Conservation (phyloP, 1,284 basidiomycete species). For the Apiotrichum mycotoxinovorans region DNA sequence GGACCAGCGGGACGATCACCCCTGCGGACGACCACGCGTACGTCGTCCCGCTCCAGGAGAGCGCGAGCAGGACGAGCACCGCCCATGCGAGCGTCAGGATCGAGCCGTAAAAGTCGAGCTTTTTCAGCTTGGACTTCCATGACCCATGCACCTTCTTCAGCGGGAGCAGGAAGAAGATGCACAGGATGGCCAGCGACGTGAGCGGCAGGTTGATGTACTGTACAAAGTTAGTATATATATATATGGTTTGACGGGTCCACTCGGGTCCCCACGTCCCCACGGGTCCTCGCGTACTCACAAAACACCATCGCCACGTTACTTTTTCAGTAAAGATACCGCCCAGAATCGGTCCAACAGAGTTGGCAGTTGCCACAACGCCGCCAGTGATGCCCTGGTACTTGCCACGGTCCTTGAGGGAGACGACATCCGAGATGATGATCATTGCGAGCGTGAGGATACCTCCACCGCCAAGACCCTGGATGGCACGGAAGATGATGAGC, state of each 20-base stretch:
- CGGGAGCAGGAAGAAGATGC: slow-evolving; percentile 61
- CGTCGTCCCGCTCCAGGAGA: slow-evolving; percentile 68
- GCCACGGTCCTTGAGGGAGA: slow-evolving; percentile 43
- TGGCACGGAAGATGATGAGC: slow-evolving; percentile 62
- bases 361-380: slow-evolving; percentile 37
- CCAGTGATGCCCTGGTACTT: slow-evolving; percentile 47
- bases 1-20: slow-evolving; percentile 60
- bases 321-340: slow-evolving; percentile 42
- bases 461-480: slow-evolving; percentile 31
- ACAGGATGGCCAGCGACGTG: slow-evolving; percentile 55
- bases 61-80: slow-evolving; percentile 61
- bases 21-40: slow-evolving; percentile 63
- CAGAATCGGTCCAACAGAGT: slow-evolving; percentile 42
- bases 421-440: slow-evolving; percentile 36
- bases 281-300: slow-evolving; percentile 5
- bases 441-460: slow-evolving; percentile 34
- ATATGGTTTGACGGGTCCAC: not conserved
- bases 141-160: slow-evolving; percentile 64
- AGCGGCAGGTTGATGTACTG: slow-evolving; percentile 62
- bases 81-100: slow-evolving; percentile 59
- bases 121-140: slow-evolving; percentile 58
- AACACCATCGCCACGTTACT: slow-evolving; percentile 38
- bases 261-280: not conserved
- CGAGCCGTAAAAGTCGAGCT: slow-evolving; percentile 64
- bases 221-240: slow-evolving; percentile 34